Conservation (phyloP, 2,329 filamentous ascomycete species). For the Didymella pinodella region DNA sequence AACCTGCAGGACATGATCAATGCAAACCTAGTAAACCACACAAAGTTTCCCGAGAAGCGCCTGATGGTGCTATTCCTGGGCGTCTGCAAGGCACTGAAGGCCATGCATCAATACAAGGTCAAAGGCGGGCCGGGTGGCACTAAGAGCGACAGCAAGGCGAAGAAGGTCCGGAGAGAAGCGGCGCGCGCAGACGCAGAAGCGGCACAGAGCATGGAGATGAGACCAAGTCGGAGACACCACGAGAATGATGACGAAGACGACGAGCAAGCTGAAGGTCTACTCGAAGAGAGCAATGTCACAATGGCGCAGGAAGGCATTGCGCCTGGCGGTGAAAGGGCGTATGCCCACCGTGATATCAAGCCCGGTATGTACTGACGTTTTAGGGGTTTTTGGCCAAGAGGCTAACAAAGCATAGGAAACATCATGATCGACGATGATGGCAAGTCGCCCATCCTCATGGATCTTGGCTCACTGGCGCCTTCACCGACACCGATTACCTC, state of each 20-base stretch:
- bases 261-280: constrained; percentile 80
- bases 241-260: constrained; percentile 70
- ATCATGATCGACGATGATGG: constrained; percentile 98
- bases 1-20: constrained; percentile 99
- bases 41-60: constrained; percentile 83
- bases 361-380: constrained; percentile 68
- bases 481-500: constrained; percentile 90
- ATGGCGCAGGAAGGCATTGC: constrained; percentile 72
- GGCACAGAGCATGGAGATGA: constrained; percentile 55
- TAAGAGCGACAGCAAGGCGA: constrained; percentile 61
- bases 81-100: constrained; percentile 84
- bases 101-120: constrained; percentile 89
- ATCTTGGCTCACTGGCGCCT: constrained; percentile 88
- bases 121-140: constrained; percentile 62
- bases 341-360: constrained; percentile 96
- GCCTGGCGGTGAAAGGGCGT: constrained; percentile 76
- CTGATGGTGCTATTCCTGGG: constrained; percentile 92
- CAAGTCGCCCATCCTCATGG: constrained; percentile 91
- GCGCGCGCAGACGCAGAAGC: constrained; percentile 62
- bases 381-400: background rate
- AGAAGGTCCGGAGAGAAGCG: constrained; percentile 63
- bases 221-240: constrained; percentile 49
- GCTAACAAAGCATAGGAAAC: constrained; percentile 68
- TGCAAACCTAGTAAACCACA: constrained; percentile 95
- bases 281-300: constrained; percentile 79